Base-by-base conservation (phyloP, 139 green algal species). In the Chlamydomonas eustigma region DNA sequence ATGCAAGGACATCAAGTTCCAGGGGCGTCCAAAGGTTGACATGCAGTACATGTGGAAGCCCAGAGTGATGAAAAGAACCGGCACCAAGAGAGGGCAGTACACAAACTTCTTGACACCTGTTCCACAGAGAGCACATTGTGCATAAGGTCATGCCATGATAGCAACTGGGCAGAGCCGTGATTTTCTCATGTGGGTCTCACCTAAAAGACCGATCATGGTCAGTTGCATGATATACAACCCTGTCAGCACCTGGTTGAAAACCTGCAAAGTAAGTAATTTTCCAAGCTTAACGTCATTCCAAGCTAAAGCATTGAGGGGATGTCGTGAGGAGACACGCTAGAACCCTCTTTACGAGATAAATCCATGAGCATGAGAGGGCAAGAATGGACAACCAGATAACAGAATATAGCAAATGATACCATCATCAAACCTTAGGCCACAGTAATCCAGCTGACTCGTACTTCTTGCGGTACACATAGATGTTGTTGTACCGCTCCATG, bases 211-310 rank as follows among this genome's bases (percentile, higher is more conserved):
- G 6, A 90, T 71, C 84, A 90, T 90, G 33, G 90, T 80, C 24
- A 91, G 51, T 76, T 93, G 89, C 72, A 92, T 88, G 76, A 91
- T 83, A 71, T 92, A 78, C 37, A 92, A 58, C 2, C 76, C 85
- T 1, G 71, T 63, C 71, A 91, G 31, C 25, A 71, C n/a, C 8
- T 63, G 51, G 32, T 52, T 71, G 51, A 77, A 39, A 4, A 72
- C 32, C 65, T 72, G 65, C 28, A 34, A 31, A 31, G 12, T 58
- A 22, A 58, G 44, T 93, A 87, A 70, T 91, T 87, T 71, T 90
- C 82, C 66, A 91, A 77, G 33, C 91, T 52, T 3, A 76, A 83
- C 1, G 73, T 64, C 69, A 90, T 28, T 4, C 50, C 12, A 8
- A 36, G 44, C 5, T 69, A 51, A 33, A 76, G 25, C 18, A 69